Base-by-base conservation (phyloP, 2,329 filamentous ascomycete species). In the Exophiala viscosa region DNA sequence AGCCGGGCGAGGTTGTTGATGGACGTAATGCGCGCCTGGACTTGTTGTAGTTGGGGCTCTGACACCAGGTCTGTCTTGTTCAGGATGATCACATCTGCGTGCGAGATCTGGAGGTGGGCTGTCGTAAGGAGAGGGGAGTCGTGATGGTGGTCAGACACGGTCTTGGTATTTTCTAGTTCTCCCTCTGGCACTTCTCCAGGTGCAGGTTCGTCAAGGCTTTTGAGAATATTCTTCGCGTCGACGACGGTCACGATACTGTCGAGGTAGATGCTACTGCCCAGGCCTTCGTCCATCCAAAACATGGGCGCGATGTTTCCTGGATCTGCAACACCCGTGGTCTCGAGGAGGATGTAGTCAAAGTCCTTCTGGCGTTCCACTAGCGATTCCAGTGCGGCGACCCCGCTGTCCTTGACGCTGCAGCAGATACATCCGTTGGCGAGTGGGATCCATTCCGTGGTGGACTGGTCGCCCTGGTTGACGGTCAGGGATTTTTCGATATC, bases 401-500 rank as follows among this genome's bases (percentile, higher is more conserved):
- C 93, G 0, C 87, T 84, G 68, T 99, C 93, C 84, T 96, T 99
- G 64, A 97, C 91, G 2, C 90, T 95, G 73, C 93, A 99, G 73
- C 93, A 99, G 61, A 99, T 90, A 69, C 93, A 99, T 58, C 93
- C 93, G 63, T 99, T 99, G 47, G 89, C 90, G 48, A 99, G 84
- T 57, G 96, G 91, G 23, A 99, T 83, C 88, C 95, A 99, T 75
- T 96, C 90, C 66, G 93, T 86, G 5, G 92, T 88, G 65, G 90
- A 81, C 65, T 92, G 83, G 35, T 84, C 87, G 54, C 86, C 87
- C 67, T 91, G 85, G 67, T 86, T 95, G 62, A 99, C 85, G 0
- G 92, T 97, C 57, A 99, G 78, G 39, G 90, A 91, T 68, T 96
- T 96, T 70, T 99, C 93, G 60, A 99, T 96, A 65, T 97, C 92